Conservation (phyloP, 805 yeast genomes). For the Debaryomyces maramus region DNA sequence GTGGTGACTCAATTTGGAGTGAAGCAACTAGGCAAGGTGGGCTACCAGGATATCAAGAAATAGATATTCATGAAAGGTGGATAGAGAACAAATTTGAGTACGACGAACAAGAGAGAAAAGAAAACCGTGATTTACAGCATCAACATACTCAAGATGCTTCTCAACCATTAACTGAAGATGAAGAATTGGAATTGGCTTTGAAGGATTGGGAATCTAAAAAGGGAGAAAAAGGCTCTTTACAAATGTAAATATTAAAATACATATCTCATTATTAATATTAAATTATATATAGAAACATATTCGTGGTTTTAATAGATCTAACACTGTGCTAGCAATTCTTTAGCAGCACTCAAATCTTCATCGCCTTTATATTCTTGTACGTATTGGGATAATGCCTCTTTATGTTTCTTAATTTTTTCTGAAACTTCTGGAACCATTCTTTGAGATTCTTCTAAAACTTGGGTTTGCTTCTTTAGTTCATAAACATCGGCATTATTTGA, state of each 20-base stretch:
- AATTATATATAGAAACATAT: background rate
- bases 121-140: conserved; percentile 46
- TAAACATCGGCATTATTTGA: conserved; percentile 55
- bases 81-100: conserved; percentile 77
- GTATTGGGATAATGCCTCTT: conserved; percentile 34
- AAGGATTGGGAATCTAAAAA: conserved; percentile 28
- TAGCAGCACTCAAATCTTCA: conserved; percentile 32
- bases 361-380: conserved; percentile 35
- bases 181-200: conserved; percentile 61
- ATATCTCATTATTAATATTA: conserved; percentile 2
- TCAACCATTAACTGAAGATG: conserved; percentile 53
- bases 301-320: too few species aligned
- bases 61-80: conserved; percentile 95
- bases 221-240: conserved; percentile 33
- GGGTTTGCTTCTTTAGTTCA: conserved; percentile 54
- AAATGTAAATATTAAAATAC: too few species aligned
- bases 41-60: conserved; percentile 43
- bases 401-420: conserved; percentile 20
- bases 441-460: conserved; percentile 39
- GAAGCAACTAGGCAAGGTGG: conserved; percentile 87
- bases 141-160: conserved; percentile 33
- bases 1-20: conserved; percentile 98
- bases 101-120: conserved; percentile 51
- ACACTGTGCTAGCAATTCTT: conserved; percentile 20
- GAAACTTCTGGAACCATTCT: conserved; percentile 35